Percentiles rank a stretch among this genome's conserved stretches.
These are phyloP conservation scores for Cutaneotrichosporon cyanovorans DNA, from an alignment of 1,284 basidiomycete species.

Conservation along the genomic window DNA sequence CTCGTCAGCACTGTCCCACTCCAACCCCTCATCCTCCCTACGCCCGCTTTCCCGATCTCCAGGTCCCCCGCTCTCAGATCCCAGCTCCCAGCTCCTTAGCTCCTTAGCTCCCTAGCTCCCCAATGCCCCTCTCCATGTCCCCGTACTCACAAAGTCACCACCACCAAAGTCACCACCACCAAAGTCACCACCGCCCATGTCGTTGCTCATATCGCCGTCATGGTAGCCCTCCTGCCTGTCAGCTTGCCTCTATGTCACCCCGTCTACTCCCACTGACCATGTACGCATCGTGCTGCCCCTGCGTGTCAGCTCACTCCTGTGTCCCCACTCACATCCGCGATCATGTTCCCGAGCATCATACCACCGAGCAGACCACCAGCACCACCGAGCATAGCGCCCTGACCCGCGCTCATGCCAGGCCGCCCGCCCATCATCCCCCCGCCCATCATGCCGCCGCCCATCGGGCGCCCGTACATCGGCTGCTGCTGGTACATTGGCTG, in stretches of 20 bases:
- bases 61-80: too few relatives aligned
- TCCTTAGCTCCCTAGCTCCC: too few relatives aligned
- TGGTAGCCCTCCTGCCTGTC: constrained; percentile 27
- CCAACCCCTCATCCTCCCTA: too few relatives aligned
- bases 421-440: constrained; percentile 15
- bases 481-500: constrained; percentile 8
- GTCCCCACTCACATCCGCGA: constrained; percentile 27
- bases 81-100: too few relatives aligned
- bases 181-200: constrained; percentile 25
- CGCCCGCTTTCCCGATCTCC: too few relatives aligned
- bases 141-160: constrained; percentile 19
- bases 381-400: constrained; percentile 33
- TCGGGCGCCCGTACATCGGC: constrained; percentile 6
- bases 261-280: neutral
- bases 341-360: constrained; percentile 43
- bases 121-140: too few relatives aligned
- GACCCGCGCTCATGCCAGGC: constrained; percentile 36
- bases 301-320: neutral
- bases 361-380: constrained; percentile 44
- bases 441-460: constrained; percentile 20
- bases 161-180: constrained; percentile 26
- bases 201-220: constrained; percentile 22
- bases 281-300: constrained; percentile 25
- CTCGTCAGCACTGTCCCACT: too few relatives aligned
- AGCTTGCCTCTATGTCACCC: too few relatives aligned